A percentile compares a stretch with the other conserved stretches of the same genome.
Conservation (phyloP, 2,329 filamentous ascomycete genomes). For the Diaporthe aspalathi region DNA sequence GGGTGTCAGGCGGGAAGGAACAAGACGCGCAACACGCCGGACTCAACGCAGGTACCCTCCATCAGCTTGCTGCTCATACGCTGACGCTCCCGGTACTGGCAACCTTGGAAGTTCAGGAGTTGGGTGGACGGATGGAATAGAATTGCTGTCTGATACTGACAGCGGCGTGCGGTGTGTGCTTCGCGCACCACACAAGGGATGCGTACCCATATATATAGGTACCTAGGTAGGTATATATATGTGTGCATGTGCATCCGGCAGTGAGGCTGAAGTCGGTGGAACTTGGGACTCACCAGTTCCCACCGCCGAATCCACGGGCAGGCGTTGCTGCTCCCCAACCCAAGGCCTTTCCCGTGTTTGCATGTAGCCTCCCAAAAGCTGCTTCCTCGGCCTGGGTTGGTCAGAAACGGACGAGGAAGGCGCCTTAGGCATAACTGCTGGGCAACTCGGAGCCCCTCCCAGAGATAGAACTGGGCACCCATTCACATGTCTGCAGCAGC, state of each 20-base stretch:
- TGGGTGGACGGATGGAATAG: background rate
- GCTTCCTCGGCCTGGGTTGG: background rate
- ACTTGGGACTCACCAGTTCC: background rate
- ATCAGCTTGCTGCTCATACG: background rate
- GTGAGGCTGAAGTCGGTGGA: background rate
- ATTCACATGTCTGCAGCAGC: background rate
- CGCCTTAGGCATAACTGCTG: background rate
- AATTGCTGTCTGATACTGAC: slow-evolving; percentile 14
- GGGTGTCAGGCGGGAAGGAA: background rate
- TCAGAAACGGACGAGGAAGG: background rate
- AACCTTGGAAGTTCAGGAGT: no score
- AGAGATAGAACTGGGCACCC: background rate
- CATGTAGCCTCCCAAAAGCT: background rate
- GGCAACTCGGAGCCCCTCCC: background rate
- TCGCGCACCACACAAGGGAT: no score
- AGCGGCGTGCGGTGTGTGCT: background rate
- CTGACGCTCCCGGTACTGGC: no score
- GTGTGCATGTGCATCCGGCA: background rate
- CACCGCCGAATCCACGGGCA: background rate
- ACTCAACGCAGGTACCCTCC: no score
- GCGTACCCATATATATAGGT: no score
- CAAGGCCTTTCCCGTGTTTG: background rate
- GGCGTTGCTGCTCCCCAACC: background rate
- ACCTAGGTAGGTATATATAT: background rate
- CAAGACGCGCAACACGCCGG: background rate